Conservation (phyloP, 108 stramenopile species). For the Nitzschia sp. region DNA sequence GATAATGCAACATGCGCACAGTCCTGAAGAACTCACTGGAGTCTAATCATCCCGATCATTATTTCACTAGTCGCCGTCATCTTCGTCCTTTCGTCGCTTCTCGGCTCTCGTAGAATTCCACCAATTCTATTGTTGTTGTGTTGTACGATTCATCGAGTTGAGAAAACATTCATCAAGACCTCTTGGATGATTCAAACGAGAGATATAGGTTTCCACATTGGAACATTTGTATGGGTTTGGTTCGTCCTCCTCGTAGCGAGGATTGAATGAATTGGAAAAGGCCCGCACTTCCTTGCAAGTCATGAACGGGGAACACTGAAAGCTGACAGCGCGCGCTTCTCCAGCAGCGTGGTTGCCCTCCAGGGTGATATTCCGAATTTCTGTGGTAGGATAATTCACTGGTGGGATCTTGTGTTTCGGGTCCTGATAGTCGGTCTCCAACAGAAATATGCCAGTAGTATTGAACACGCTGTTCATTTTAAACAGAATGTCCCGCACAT, state of each 20-base stretch:
- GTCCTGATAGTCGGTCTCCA: slow-evolving; percentile 30
- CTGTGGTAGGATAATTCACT: slow-evolving; percentile 6
- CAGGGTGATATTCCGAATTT: slow-evolving; percentile 3
- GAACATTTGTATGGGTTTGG: neutral
- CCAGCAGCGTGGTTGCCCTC: slow-evolving; percentile 5
- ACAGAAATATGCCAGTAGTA: slow-evolving; percentile 17
- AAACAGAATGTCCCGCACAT: slow-evolving; percentile 25
- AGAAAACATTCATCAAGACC: neutral
- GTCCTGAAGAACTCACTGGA: no score
- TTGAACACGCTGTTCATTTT: slow-evolving; percentile 25
- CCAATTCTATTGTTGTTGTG: no score
- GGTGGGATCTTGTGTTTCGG: neutral
- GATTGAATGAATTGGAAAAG: neutral
- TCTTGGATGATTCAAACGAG: neutral
- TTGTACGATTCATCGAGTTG: neutral
- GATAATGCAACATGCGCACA: no score
- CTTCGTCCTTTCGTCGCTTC: no score
- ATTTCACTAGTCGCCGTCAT: no score
- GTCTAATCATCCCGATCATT: no score
- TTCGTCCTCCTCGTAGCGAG: neutral
- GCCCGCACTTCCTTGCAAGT: slow-evolving; percentile 6
- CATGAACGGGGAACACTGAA: slow-evolving; percentile 3
- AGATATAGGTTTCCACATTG: neutral
- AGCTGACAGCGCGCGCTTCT: neutral
- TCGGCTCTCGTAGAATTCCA: no score